These are phyloP conservation scores for Pseudocercospora crystallina DNA, from an alignment of 2,329 filamentous ascomycete species.

Conservation along the genomic window DNA sequence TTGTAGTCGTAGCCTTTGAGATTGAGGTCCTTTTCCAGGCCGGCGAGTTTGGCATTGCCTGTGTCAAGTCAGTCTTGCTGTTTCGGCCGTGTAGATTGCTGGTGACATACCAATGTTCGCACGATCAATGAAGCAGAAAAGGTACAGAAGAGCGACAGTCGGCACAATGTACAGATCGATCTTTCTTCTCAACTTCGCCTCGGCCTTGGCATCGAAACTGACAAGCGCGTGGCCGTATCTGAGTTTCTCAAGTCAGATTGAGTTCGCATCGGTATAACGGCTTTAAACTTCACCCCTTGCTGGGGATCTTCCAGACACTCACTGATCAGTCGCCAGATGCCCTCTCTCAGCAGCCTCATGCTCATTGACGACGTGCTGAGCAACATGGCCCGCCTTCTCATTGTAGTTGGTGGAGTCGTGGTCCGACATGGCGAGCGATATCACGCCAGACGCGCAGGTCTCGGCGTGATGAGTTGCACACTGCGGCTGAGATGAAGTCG, in stretches of 20 bases:
- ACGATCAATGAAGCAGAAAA: conserved; percentile 75
- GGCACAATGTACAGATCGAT: conserved; percentile 67
- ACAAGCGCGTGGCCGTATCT: conserved; percentile 54
- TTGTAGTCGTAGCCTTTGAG: conserved; percentile 65
- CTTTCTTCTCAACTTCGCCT: conserved; percentile 60
- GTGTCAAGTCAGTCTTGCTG: conserved; percentile 18
- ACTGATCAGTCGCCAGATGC: conserved; percentile 11
- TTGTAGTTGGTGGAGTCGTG: conserved; percentile 1
- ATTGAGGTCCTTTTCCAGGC: conserved; percentile 57
- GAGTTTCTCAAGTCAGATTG: background rate
- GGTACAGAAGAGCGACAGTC: conserved; percentile 64
- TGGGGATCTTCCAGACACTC: background rate
- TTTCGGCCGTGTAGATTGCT: too few species aligned
- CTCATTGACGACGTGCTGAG: conserved; percentile 1
- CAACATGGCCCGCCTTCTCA: conserved; percentile 2
- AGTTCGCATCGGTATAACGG: background rate
- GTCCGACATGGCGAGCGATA: conserved; percentile 1
- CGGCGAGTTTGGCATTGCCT: conserved; percentile 69
- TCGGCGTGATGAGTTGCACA: background rate
- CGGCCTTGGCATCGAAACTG: conserved; percentile 58
- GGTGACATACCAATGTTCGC: conserved; percentile 62
- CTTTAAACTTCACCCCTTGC: too few species aligned
- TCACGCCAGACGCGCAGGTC: background rate
- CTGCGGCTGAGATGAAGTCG: background rate
- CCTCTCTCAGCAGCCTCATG: conserved; percentile 1